phyloP scores from a whole-genome alignment of 192 early-diverging fungal genomes.

The Backusella psychrophila region DNA sequence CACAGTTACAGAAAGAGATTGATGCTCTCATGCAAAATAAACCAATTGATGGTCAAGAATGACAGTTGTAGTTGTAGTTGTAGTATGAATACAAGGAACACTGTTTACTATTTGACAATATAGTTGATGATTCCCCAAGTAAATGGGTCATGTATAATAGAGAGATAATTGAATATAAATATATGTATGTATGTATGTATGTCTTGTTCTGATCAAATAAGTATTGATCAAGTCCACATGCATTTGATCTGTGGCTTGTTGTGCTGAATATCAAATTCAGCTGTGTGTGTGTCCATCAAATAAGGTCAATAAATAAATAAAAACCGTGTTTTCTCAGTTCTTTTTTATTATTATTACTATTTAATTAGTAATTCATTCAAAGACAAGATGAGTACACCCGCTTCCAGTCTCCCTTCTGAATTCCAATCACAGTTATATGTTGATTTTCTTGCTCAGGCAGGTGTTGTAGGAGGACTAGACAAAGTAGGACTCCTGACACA shows the following conservation, averaged over 20 bases:
- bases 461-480: not conserved
- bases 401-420: not conserved
- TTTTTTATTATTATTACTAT: not conserved
- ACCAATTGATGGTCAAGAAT: not conserved
- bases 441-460: not conserved
- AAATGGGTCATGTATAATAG: no score
- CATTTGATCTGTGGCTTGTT: not conserved
- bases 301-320: not conserved
- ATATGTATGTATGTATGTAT: no score
- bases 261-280: not conserved
- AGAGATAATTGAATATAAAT: no score
- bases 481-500: constrained; percentile 40
- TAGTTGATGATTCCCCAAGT: no score
- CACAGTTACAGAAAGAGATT: not conserved
- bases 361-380: not conserved
- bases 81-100: no score
- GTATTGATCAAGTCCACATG: not conserved
- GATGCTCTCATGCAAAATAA: not conserved
- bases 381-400: not conserved
- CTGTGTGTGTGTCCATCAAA: not conserved
- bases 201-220: not conserved
- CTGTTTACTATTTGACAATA: no score
- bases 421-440: not conserved
- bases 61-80: no score
- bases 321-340: not conserved